Percentiles rank a stretch among this genome's conserved stretches.
Conservation (phyloP, 768 basidiomycete species). For the Leccinum broughii region DNA sequence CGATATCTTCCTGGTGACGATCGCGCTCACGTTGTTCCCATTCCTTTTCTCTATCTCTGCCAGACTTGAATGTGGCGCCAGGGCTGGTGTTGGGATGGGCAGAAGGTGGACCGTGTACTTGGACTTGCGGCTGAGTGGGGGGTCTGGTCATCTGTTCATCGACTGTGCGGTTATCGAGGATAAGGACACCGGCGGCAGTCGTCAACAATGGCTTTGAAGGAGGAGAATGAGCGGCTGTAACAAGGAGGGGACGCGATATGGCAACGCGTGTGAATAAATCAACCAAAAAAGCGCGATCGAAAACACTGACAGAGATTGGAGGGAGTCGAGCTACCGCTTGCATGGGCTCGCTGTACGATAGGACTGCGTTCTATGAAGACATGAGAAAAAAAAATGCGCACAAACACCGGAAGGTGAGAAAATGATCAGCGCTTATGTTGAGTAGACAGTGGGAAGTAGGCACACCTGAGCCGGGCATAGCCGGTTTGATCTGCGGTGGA, state of each 20-base stretch:
- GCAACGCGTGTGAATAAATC: slow-evolving; percentile 8
- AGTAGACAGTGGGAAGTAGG: background rate
- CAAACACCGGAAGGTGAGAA: slow-evolving; percentile 1
- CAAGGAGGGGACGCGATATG: background rate
- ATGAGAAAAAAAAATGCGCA: slow-evolving; percentile 14
- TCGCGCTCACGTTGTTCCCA: slow-evolving; percentile 30
- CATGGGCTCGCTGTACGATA: slow-evolving; percentile 28
- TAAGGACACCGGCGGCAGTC: slow-evolving; percentile 27
- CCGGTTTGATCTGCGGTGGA: slow-evolving; percentile 32
- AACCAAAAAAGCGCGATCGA: background rate
- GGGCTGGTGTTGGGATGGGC: slow-evolving; percentile 26
- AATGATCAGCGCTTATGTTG: slow-evolving; percentile 4
- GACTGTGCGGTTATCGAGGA: slow-evolving; percentile 33
- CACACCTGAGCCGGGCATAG: slow-evolving; percentile 34
- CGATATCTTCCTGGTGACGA: slow-evolving; percentile 32
- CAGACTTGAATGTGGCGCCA: slow-evolving; percentile 20
- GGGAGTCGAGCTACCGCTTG: slow-evolving; percentile 25
- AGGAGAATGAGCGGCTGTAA: slow-evolving; percentile 30
- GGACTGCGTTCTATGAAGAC: slow-evolving; percentile 30
- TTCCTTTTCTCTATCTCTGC: slow-evolving; percentile 30
- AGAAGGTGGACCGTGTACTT: slow-evolving; percentile 19
- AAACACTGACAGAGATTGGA: slow-evolving; percentile 26
- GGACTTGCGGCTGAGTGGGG: slow-evolving; percentile 16
- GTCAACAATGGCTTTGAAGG: slow-evolving; percentile 27
- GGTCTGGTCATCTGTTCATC: slow-evolving; percentile 32